phyloP scores from a whole-genome alignment of 805 yeast species.

The Priceomyces castillae region DNA sequence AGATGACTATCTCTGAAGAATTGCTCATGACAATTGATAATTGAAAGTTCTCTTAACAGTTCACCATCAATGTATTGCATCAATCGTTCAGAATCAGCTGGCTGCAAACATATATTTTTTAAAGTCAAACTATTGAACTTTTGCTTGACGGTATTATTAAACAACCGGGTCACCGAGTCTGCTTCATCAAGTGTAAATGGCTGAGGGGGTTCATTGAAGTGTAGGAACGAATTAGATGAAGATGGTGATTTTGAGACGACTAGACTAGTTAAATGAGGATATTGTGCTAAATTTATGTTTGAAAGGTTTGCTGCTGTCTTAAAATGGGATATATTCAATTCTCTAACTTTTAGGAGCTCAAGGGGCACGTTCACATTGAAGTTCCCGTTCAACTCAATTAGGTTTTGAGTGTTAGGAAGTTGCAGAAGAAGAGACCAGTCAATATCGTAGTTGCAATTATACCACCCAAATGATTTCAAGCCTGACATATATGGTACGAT shows the following conservation, averaged over 20 bases:
- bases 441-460: constrained; percentile 14
- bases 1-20: constrained; percentile 4
- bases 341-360: constrained; percentile 9
- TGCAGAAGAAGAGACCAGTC: constrained; percentile 11
- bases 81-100: constrained; percentile 9
- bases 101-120: constrained; percentile 9
- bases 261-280: constrained; percentile 5
- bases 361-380: constrained; percentile 10
- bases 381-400: constrained; percentile 16
- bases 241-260: constrained; percentile 3
- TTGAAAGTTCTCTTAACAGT: constrained; percentile 6
- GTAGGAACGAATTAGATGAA: constrained; percentile 7
- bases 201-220: constrained; percentile 7
- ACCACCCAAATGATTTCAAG: constrained; percentile 20
- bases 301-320: constrained; percentile 3
- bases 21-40: constrained; percentile 13
- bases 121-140: constrained; percentile 7
- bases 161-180: constrained; percentile 4
- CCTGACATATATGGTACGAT: constrained; percentile 16
- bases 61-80: constrained; percentile 4
- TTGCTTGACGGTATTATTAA: constrained; percentile 1
- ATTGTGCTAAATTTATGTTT: constrained; percentile 2
- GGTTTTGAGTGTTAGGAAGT: constrained; percentile 12
- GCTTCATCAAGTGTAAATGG: constrained; percentile 5
- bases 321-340: constrained; percentile 14